phyloP scores from a whole-genome alignment of 139 green algal genomes.

The Raphidocelis subcapitata region DNA sequence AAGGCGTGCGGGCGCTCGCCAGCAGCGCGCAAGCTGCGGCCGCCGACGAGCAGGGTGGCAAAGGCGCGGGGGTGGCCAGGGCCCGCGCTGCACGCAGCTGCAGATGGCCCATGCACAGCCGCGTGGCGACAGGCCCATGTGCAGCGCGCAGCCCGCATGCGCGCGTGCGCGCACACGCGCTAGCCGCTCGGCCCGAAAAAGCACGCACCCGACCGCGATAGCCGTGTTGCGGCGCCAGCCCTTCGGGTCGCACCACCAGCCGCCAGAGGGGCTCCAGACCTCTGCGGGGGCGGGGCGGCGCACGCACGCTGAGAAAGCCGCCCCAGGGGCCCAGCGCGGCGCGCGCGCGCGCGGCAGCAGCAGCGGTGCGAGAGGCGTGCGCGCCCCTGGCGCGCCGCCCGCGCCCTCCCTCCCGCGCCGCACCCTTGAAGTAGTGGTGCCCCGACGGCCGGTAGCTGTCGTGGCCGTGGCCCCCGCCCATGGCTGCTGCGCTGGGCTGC shows the following conservation, averaged over 20 bases:
- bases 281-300: constrained; percentile 14
- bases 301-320: background rate
- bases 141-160: too few species aligned
- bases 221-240: constrained; percentile 48
- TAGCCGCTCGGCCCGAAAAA: too few species aligned
- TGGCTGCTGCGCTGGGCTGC: background rate
- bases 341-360: background rate
- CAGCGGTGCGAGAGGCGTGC: too few species aligned
- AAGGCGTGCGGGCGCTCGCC: too few species aligned
- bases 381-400: background rate
- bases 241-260: constrained; percentile 54
- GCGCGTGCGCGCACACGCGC: background rate
- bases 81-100: background rate
- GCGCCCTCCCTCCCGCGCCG: background rate
- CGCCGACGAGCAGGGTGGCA: too few species aligned
- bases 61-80: background rate
- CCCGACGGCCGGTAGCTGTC: constrained; percentile 19
- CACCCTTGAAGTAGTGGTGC: constrained; percentile 33
- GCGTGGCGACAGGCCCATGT: background rate
- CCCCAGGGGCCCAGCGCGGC: too few species aligned
- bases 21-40: too few species aligned
- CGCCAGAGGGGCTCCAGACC: constrained; percentile 48
- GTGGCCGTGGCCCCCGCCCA: constrained; percentile 7
- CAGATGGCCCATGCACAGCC: background rate
- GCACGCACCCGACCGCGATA: constrained; percentile 30